Conservation (phyloP, 495 filamentous ascomycete species). For the Xylaria telfairii region DNA sequence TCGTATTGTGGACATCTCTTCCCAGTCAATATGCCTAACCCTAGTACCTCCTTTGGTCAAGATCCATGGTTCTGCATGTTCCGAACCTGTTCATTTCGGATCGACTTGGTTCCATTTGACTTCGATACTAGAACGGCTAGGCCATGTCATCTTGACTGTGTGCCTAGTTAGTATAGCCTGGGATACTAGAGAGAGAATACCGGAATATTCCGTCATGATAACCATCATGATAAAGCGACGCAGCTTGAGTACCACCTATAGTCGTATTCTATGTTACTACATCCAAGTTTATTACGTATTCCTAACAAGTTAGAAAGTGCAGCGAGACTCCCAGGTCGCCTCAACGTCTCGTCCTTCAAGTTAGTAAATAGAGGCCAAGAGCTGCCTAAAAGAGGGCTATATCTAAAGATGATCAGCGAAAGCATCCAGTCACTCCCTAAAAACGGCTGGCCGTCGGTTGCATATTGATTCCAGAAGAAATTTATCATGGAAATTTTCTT, state of each 20-base stretch:
- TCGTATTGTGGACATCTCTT: neutral
- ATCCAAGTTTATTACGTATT: neutral
- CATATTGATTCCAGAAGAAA: neutral
- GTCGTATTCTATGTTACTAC: neutral
- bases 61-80: constrained; percentile 2
- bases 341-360: neutral
- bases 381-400: no score
- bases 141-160: neutral
- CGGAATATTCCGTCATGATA: constrained; percentile 3
- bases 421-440: no score
- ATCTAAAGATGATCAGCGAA: neutral
- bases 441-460: neutral
- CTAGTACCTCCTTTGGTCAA: constrained; percentile 2
- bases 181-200: neutral
- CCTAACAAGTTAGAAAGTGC: neutral
- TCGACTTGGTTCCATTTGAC: constrained; percentile 34
- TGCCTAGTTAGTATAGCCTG: neutral
- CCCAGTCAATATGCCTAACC: neutral
- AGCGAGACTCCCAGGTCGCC: neutral
- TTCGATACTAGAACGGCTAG: neutral
- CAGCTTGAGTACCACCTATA: neutral
- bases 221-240: neutral
- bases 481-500: neutral
- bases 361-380: neutral
- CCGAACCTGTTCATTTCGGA: constrained; percentile 39